Conservation (phyloP, 441 rosid genomes). For the Populus hybrid region DNA sequence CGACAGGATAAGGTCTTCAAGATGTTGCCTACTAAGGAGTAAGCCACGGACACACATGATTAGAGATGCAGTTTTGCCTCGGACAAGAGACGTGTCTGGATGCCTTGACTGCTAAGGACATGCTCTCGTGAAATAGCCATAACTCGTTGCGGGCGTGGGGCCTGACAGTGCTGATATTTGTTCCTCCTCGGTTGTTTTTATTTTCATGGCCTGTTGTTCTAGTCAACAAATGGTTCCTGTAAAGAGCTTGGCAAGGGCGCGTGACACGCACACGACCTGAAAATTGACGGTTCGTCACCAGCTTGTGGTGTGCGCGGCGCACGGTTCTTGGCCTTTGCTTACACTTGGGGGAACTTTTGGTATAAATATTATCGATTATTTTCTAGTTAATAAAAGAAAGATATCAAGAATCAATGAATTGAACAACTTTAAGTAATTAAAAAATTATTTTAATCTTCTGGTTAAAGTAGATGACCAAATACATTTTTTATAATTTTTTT, state of each 20-base stretch:
- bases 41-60: not conserved
- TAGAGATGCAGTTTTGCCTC: not conserved
- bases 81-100: not conserved
- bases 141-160: not conserved
- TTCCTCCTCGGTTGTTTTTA: not conserved
- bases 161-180: not conserved
- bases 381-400: too few relatives aligned
- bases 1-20: not conserved
- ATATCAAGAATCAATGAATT: too few relatives aligned
- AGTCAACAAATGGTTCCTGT: not conserved
- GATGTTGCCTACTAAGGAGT: not conserved
- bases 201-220: too few relatives aligned
- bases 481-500: too few relatives aligned
- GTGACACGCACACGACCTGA: not conserved
- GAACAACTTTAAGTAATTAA: too few relatives aligned
- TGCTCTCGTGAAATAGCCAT: not conserved
- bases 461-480: too few relatives aligned
- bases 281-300: not conserved
- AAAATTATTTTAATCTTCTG: too few relatives aligned
- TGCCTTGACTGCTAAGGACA: not conserved
- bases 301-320: conserved; percentile 8
- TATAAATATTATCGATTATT: too few relatives aligned
- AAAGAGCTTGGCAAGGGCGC: not conserved
- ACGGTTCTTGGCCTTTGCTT: not conserved
- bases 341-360: not conserved